phyloP scores from a whole-genome alignment of 2,329 filamentous ascomycete species.

The Monosporascus sp. region DNA sequence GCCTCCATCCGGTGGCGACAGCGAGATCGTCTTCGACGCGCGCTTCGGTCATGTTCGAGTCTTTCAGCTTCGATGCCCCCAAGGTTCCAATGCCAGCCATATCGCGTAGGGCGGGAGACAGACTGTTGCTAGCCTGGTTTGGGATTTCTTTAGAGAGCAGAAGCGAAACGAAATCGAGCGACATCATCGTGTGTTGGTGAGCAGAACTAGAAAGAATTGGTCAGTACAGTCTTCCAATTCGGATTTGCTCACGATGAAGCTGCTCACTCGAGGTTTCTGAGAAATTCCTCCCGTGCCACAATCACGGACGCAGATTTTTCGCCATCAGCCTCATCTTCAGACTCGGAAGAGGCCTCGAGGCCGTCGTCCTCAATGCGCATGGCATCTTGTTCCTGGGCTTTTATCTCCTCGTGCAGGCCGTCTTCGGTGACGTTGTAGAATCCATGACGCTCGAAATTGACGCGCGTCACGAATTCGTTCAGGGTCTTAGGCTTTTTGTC shows the following conservation, averaged over 20 bases:
- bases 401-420: conserved; percentile 65
- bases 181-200: conserved; percentile 60
- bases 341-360: conserved; percentile 39
- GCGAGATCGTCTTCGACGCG: conserved; percentile 52
- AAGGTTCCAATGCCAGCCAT: conserved; percentile 70
- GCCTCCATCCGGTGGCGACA: conserved; percentile 65
- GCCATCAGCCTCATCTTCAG: conserved; percentile 36
- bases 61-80: conserved; percentile 60
- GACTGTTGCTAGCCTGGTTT: conserved; percentile 61
- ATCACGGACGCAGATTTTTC: conserved; percentile 37
- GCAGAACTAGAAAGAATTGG: conserved; percentile 33
- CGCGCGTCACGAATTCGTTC: conserved; percentile 71
- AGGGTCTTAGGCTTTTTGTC: conserved; percentile 57
- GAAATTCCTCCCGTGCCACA: conserved; percentile 51
- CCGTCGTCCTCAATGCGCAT: conserved; percentile 36
- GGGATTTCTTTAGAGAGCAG: conserved; percentile 79
- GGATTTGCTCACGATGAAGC: not conserved
- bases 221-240: conserved; percentile 4
- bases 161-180: conserved; percentile 78
- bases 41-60: conserved; percentile 53
- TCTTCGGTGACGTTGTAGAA: conserved; percentile 77
- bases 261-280: conserved; percentile 53
- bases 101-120: conserved; percentile 67
- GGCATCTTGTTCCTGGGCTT: conserved; percentile 37
- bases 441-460: conserved; percentile 73